phyloP scores from a whole-genome alignment of 345 rosid species.

The Reutealis trisperma region DNA sequence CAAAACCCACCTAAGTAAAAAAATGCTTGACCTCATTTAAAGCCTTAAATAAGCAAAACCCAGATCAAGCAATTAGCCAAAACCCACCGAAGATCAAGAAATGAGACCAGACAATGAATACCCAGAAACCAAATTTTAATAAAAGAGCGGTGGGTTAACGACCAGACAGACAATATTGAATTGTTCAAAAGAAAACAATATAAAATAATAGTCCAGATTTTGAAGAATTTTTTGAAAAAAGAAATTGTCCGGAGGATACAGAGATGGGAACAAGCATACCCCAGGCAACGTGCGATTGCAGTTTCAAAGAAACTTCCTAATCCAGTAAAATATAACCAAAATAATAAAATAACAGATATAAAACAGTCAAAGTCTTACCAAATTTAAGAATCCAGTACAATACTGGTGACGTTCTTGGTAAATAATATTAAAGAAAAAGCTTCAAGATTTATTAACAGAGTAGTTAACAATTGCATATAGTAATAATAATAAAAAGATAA shows the following conservation, averaged over 20 bases:
- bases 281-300: neutral
- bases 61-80: slow-evolving; percentile 14
- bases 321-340: neutral
- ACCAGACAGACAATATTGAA: slow-evolving; percentile 13
- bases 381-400: too few species aligned
- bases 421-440: too few species aligned
- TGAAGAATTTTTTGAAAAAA: neutral
- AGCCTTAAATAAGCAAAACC: slow-evolving; percentile 8
- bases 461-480: too few species aligned
- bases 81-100: slow-evolving; percentile 7
- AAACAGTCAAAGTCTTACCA: neutral
- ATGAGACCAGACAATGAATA: neutral
- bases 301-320: slow-evolving; percentile 28
- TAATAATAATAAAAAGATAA: too few species aligned
- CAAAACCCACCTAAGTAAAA: neutral
- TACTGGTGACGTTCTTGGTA: too few species aligned
- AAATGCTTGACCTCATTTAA: slow-evolving; percentile 19
- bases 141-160: neutral
- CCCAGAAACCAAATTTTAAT: neutral
- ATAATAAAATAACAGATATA: neutral
- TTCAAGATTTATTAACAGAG: too few species aligned
- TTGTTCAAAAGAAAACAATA: neutral
- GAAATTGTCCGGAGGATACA: slow-evolving; percentile 5
- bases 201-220: neutral
- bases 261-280: neutral